phyloP scores from a whole-genome alignment of 257 asterid genomes.

The Solanum ossicruentum region DNA sequence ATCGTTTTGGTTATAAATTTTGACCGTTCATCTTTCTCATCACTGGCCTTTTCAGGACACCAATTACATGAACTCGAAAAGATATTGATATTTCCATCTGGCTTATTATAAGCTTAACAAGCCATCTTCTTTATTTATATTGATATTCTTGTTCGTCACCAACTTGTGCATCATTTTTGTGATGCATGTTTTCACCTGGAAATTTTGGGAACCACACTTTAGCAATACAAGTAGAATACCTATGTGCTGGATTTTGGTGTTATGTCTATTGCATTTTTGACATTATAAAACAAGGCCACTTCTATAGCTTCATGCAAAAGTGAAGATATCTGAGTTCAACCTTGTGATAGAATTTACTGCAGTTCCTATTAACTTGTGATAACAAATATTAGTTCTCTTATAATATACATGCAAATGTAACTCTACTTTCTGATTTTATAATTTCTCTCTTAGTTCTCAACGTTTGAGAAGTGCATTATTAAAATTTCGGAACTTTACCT shows the following conservation, averaged over 20 bases:
- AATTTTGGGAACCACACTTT: not conserved
- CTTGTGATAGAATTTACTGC: not conserved
- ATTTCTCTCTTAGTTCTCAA: not conserved
- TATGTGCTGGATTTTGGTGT: not conserved
- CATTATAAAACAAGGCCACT: not conserved
- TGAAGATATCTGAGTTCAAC: not conserved
- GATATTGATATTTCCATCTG: not conserved
- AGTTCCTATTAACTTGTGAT: not conserved
- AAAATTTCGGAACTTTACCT: constrained; percentile 1
- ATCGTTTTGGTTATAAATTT: not conserved
- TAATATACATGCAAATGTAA: not conserved
- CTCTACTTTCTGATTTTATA: not conserved
- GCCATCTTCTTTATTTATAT: not conserved
- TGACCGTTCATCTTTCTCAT: not conserved
- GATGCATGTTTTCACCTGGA: not conserved
- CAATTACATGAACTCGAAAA: not conserved
- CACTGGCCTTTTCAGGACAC: not conserved
- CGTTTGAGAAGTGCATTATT: not conserved
- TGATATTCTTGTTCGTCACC: not conserved
- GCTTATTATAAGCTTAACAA: not conserved
- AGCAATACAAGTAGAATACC: not conserved
- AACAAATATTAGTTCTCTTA: not conserved
- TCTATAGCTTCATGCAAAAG: not conserved
- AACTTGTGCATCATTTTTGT: not conserved
- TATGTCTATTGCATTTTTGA: not conserved